Conservation (phyloP, 2,329 filamentous ascomycete species). For the Aspergillus ruber region DNA sequence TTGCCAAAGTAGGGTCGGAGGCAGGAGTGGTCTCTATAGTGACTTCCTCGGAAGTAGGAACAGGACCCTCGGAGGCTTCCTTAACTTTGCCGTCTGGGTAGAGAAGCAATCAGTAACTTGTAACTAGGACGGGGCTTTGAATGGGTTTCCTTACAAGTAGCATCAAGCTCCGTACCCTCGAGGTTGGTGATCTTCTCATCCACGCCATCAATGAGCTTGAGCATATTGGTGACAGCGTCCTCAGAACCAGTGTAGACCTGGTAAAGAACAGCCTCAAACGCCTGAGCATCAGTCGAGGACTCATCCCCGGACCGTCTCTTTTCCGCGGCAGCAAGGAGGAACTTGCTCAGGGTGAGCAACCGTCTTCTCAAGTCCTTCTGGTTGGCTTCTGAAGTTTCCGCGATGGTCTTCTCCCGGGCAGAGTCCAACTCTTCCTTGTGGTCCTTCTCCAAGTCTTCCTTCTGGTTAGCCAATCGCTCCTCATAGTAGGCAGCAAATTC, state of each 20-base stretch:
- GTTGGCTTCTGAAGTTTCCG: slow-evolving; percentile 42
- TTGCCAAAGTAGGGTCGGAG: slow-evolving; percentile 55
- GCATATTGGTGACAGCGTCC: slow-evolving; percentile 52
- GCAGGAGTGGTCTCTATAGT: slow-evolving; percentile 27
- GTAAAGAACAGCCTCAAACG: slow-evolving; percentile 58
- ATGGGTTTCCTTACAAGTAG: slow-evolving; percentile 47
- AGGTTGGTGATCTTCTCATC: slow-evolving; percentile 54
- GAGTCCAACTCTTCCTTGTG: slow-evolving; percentile 53
- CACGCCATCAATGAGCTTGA: slow-evolving; percentile 55
- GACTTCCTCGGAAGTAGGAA: slow-evolving; percentile 30
- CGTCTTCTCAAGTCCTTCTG: slow-evolving; percentile 48
- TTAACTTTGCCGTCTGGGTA: slow-evolving; percentile 48
- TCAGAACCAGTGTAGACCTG: slow-evolving; percentile 59
- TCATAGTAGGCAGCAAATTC: slow-evolving; percentile 55
- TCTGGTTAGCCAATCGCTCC: slow-evolving; percentile 49
- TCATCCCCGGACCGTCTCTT: slow-evolving; percentile 55
- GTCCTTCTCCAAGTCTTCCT: slow-evolving; percentile 48
- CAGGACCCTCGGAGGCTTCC: slow-evolving; percentile 41
- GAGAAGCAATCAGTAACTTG: slow-evolving; percentile 6
- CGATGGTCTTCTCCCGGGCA: slow-evolving; percentile 44
- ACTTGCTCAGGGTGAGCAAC: slow-evolving; percentile 54
- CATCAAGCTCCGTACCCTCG: slow-evolving; percentile 47
- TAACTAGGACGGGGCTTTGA: neutral
- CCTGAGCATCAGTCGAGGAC: slow-evolving; percentile 51
- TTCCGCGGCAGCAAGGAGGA: slow-evolving; percentile 56